Evolutionary conservation across 2,329 filamentous ascomycete species (phyloP).

Genomic region (Aspergillus calidoustus): DNA sequence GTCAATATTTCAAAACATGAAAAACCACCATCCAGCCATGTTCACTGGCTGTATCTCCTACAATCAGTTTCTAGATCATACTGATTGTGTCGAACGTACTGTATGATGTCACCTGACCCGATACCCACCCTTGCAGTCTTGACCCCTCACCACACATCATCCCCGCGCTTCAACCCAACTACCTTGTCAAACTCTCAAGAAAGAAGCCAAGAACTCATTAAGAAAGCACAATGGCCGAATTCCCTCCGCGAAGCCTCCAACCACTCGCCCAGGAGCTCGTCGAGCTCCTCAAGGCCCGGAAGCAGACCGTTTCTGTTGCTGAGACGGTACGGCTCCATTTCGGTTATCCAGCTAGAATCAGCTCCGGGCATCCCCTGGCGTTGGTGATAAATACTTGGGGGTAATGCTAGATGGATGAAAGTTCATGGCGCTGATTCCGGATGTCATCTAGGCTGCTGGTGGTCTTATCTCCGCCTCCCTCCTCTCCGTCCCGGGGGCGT

Average conservation of each 20-base stretch:
- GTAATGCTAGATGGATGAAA: too few relatives aligned
- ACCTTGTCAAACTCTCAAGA: background rate
- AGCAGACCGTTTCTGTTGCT: conserved; percentile 64
- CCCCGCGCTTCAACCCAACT: background rate
- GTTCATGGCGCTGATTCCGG: too few relatives aligned
- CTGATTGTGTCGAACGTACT: too few relatives aligned
- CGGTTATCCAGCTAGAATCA: background rate
- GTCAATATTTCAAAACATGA: too few relatives aligned
- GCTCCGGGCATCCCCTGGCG: too few relatives aligned
- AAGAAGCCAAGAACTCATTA: background rate
- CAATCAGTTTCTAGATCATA: too few relatives aligned
- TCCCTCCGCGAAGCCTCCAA: conserved; percentile 43
- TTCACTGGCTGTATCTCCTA: too few relatives aligned
- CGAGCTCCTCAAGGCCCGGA: conserved; percentile 57
- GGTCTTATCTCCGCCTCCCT: conserved; percentile 65
- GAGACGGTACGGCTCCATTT: conserved; percentile 55
- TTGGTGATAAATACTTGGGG: too few relatives aligned
- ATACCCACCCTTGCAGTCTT: background rate
- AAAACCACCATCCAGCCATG: too few relatives aligned
- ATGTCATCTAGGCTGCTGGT: conserved; percentile 57
- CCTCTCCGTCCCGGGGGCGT: conserved; percentile 63
- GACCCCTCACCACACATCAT: background rate
- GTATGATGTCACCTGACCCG: background rate
- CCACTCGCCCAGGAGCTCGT: conserved; percentile 56
- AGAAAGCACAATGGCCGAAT: conserved; percentile 22